phyloP scores from a whole-genome alignment of 2,329 filamentous ascomycete species.

The Hymenoscyphus albidus region DNA sequence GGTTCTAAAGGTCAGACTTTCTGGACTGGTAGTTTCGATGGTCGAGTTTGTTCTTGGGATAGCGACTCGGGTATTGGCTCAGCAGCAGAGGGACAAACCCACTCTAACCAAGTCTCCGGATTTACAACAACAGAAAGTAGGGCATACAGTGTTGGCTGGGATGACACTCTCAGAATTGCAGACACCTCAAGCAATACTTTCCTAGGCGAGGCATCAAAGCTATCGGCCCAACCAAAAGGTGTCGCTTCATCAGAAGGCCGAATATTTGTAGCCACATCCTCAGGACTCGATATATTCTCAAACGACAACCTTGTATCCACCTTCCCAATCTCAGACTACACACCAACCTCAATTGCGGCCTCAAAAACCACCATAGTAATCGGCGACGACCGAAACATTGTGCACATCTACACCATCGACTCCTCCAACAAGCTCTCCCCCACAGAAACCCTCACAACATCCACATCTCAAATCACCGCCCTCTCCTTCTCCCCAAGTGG shows the following conservation, averaged over 20 bases:
- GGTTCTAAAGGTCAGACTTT: slow-evolving; percentile 54
- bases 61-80: slow-evolving; percentile 63
- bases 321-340: slow-evolving; percentile 55
- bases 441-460: slow-evolving; percentile 52
- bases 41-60: slow-evolving; percentile 82
- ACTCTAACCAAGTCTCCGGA: slow-evolving; percentile 81
- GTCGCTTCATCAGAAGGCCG: slow-evolving; percentile 52
- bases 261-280: slow-evolving; percentile 48
- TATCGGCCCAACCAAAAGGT: slow-evolving; percentile 78
- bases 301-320: slow-evolving; percentile 58
- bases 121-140: slow-evolving; percentile 60
- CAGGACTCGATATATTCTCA: slow-evolving; percentile 56
- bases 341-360: slow-evolving; percentile 69
- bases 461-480: slow-evolving; percentile 68
- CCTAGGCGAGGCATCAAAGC: slow-evolving; percentile 61
- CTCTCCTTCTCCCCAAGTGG: slow-evolving; percentile 81
- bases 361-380: slow-evolving; percentile 66
- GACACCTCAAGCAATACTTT: slow-evolving; percentile 75
- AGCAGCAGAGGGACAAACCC: slow-evolving; percentile 72
- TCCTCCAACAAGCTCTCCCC: slow-evolving; percentile 51
- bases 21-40: slow-evolving; percentile 90
- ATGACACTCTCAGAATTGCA: slow-evolving; percentile 79
- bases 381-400: slow-evolving; percentile 68
- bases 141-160: slow-evolving; percentile 89
- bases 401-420: slow-evolving; percentile 68